phyloP scores from a whole-genome alignment of 331 rosid genomes.

The Dryas integrifolia region DNA sequence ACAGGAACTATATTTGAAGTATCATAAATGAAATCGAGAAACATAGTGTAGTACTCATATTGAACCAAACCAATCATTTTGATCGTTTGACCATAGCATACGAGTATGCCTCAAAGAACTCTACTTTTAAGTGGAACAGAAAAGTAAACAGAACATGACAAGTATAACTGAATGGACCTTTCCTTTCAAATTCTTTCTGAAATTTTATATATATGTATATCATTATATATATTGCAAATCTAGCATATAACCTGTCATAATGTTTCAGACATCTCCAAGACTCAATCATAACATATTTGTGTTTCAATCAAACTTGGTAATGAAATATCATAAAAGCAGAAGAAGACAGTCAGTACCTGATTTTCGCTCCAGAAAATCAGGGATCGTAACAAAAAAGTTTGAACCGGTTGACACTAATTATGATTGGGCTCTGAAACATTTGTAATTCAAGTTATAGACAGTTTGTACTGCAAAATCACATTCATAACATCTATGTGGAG shows the following conservation, averaged over 20 bases:
- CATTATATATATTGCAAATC: too few species aligned
- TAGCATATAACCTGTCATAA: not conserved
- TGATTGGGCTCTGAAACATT: not conserved
- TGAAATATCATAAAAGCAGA: not conserved
- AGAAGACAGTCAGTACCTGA: slow-evolving; percentile 2
- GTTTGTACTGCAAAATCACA: not conserved
- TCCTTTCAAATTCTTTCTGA: not conserved
- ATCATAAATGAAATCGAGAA: not conserved
- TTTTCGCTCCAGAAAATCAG: slow-evolving; percentile 22
- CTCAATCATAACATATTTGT: not conserved
- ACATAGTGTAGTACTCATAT: too few species aligned
- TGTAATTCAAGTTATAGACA: not conserved
- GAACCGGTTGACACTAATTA: slow-evolving; percentile 20
- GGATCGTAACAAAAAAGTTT: slow-evolving; percentile 4
- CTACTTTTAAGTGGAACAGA: not conserved
- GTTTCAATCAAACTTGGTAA: not conserved
- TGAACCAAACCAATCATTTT: not conserved
- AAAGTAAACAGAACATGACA: not conserved
- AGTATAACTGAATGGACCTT: not conserved
- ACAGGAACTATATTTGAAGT: too few species aligned
- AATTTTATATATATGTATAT: too few species aligned
- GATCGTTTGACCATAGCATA: not conserved
- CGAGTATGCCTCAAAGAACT: not conserved
- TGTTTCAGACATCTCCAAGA: not conserved
- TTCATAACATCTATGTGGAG: not conserved